phyloP scores from a whole-genome alignment of 2,329 filamentous ascomycete species.

The Hypoxylon sp. region DNA sequence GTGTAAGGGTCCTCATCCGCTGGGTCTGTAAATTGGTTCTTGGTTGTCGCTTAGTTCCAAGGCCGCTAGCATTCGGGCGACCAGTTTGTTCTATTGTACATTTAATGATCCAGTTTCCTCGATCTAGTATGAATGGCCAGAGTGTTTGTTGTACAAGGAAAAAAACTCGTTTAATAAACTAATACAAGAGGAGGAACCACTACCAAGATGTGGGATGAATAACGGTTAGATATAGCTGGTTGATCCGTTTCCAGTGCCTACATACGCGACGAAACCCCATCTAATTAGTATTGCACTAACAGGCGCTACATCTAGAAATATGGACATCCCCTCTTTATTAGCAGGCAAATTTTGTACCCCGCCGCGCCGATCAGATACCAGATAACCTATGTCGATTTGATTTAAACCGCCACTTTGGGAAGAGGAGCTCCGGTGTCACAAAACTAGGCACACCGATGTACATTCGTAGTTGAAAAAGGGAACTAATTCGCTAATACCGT shows the following conservation, averaged over 20 bases:
- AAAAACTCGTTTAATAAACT: constrained; percentile 33
- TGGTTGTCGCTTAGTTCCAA: constrained; percentile 25
- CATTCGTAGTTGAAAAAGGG: constrained; percentile 15
- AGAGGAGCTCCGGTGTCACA: constrained; percentile 11
- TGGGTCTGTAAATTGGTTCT: constrained; percentile 27
- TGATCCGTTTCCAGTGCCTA: constrained; percentile 10
- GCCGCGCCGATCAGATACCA: constrained; percentile 28
- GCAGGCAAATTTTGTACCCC: constrained; percentile 11
- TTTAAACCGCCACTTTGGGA: constrained; percentile 17
- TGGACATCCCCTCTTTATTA: constrained; percentile 26
- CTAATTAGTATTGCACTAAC: constrained; percentile 29
- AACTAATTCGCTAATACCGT: constrained; percentile 18
- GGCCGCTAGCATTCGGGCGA: constrained; percentile 28
- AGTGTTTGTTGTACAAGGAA: constrained; percentile 19
- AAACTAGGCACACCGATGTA: constrained; percentile 11
- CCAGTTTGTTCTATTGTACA: constrained; percentile 36
- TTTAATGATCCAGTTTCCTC: constrained; percentile 31
- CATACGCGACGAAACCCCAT: constrained; percentile 4
- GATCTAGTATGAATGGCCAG: constrained; percentile 28
- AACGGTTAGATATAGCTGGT: constrained; percentile 4
- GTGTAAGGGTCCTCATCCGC: constrained; percentile 34
- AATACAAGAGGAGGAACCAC: constrained; percentile 21
- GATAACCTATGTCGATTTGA: constrained; percentile 16
- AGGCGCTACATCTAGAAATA: constrained; percentile 20
- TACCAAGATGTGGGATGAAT: constrained; percentile 13